Evolutionary conservation across 805 yeast genomes (phyloP).

Genomic region (Candida glaebosa): DNA sequence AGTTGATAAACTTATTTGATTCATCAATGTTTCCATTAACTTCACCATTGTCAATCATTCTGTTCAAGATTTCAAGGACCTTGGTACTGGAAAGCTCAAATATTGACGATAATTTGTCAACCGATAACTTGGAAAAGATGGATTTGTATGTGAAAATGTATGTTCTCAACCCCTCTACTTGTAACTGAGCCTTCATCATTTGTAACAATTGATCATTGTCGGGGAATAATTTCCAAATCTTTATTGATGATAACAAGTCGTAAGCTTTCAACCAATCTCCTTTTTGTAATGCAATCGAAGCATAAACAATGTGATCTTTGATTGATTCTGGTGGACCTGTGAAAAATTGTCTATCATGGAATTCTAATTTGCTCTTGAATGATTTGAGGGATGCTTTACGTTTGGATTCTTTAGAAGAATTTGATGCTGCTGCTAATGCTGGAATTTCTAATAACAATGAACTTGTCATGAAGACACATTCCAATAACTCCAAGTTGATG

Average conservation of each 20-base stretch:
- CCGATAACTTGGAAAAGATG: conserved; percentile 70
- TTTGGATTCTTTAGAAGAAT: conserved; percentile 61
- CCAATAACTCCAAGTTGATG: conserved; percentile 91
- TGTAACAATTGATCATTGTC: conserved; percentile 61
- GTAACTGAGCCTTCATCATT: conserved; percentile 76
- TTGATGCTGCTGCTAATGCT: conserved; percentile 61
- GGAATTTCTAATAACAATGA: conserved; percentile 92
- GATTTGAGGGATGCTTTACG: conserved; percentile 64
- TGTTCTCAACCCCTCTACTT: conserved; percentile 89
- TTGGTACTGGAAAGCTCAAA: conserved; percentile 60
- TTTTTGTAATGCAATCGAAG: conserved; percentile 80
- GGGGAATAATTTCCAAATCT: conserved; percentile 82
- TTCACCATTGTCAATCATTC: conserved; percentile 77
- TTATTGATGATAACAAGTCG: conserved; percentile 67
- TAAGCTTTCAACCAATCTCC: conserved; percentile 88
- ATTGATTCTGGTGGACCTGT: conserved; percentile 98
- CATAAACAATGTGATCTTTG: conserved; percentile 88
- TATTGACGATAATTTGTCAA: conserved; percentile 57
- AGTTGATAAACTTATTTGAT: conserved; percentile 56
- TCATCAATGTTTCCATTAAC: conserved; percentile 75
- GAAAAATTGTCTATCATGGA: conserved; percentile 90
- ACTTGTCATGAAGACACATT: conserved; percentile 87
- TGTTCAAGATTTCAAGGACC: conserved; percentile 62
- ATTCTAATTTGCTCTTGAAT: conserved; percentile 86
- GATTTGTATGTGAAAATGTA: conserved; percentile 81